Base-by-base conservation (phyloP, 139 green algal species). In the Tetraselmis striata region DNA sequence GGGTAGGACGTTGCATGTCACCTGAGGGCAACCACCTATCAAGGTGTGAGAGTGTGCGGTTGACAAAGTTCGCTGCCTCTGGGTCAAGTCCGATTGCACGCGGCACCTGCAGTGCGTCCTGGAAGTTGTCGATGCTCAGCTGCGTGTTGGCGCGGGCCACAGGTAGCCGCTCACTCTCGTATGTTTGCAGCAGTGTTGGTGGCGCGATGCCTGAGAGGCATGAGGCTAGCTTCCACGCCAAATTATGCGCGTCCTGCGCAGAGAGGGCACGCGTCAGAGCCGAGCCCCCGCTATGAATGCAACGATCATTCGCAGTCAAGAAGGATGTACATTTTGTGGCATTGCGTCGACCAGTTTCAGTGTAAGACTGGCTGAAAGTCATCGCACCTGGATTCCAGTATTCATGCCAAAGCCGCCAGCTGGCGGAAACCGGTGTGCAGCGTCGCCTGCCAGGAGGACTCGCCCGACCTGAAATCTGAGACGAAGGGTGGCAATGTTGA, bases 401-500 rank as follows among this genome's bases (percentile, higher is more conserved):
- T 98, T 98, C 94, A 98, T 97, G 29, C 96, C 96, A 88, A 99
- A 98, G 1, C 94, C 96, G 23, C 96, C 96, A 29, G 95, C 94
- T 1, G 92, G 96, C 81, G 80, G 96, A 91, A 99, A 91, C 32
- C 85, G 76, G 84, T 99, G 96, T 0, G 96, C 96, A 0, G 96
- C 93, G 82, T 99, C 96, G 0, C 96, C 96, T 18, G 87, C 90
- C 29, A 99, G 88, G 27, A 98, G 88, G 0, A 97, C 83, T 0
- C 86, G 82, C 26, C 80, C 82, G 0, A 32, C 79, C 83, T 82
- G 83, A 29, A 77, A 79, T 5, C 67, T 67, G 45, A 5, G n/a
- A n/a, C n/a, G n/a, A n/a, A n/a, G n/a, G n/a, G n/a, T n/a, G n/a
- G n/a, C n/a, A n/a, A n/a, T n/a, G n/a, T n/a, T n/a, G n/a, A n/a